phyloP scores from a whole-genome alignment of 1,139 yeast species.

The Geotrichum cucujoidarum region DNA sequence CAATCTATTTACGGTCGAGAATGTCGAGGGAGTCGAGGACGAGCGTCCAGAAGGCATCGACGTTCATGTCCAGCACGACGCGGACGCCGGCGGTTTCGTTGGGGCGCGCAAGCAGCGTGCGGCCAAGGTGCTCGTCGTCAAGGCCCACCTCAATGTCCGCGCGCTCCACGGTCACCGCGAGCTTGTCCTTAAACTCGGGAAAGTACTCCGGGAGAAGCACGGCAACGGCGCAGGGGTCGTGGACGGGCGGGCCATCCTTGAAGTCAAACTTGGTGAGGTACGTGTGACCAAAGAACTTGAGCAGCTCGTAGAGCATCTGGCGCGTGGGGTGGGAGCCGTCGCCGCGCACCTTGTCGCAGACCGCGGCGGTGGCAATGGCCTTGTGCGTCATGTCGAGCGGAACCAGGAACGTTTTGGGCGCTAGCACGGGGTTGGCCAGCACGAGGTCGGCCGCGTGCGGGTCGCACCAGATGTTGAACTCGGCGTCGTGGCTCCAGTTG shows the following conservation, averaged over 20 bases:
- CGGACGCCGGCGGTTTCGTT: slow-evolving; percentile 40
- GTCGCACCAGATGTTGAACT: slow-evolving; percentile 72
- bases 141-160: slow-evolving; percentile 38
- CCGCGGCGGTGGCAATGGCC: slow-evolving; percentile 51
- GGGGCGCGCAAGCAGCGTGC: slow-evolving; percentile 28
- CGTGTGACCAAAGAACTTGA: slow-evolving; percentile 50
- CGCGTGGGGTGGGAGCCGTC: slow-evolving; percentile 36
- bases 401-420: slow-evolving; percentile 49
- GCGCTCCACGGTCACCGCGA: slow-evolving; percentile 29
- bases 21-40: slow-evolving; percentile 42
- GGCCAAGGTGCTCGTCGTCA: slow-evolving; percentile 34
- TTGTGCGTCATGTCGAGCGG: slow-evolving; percentile 72
- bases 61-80: slow-evolving; percentile 45
- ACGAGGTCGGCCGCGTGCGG: slow-evolving; percentile 66
- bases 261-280: slow-evolving; percentile 44
- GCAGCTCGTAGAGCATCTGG: slow-evolving; percentile 51
- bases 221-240: slow-evolving; percentile 73
- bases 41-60: slow-evolving; percentile 51
- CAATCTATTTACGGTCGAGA: slow-evolving; percentile 23
- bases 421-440: slow-evolving; percentile 43
- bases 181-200: slow-evolving; percentile 30
- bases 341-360: slow-evolving; percentile 33
- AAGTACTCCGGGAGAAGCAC: slow-evolving; percentile 49
- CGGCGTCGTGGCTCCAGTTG: slow-evolving; percentile 57
- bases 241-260: slow-evolving; percentile 66